Evolutionary conservation across 805 yeast genomes (phyloP).

Genomic region (Hanseniaspora taiwanica): DNA sequence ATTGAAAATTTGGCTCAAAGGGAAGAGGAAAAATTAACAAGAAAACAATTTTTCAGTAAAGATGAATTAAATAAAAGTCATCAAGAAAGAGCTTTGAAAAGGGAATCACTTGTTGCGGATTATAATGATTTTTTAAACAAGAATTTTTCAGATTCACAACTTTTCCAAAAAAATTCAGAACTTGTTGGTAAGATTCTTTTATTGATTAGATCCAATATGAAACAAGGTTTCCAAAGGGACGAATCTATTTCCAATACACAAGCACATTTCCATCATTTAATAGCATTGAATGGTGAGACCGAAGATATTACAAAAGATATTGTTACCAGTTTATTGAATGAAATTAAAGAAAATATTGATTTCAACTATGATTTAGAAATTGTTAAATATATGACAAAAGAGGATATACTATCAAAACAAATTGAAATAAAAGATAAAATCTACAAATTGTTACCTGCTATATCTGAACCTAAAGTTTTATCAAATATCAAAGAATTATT

Average conservation of each 20-base stretch:
- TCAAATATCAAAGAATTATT: conserved; percentile 1
- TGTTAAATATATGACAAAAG: conserved; percentile 22
- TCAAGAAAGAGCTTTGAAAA: conserved; percentile 22
- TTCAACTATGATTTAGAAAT: conserved; percentile 28
- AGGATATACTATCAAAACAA: conserved; percentile 17
- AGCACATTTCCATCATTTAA: conserved; percentile 32
- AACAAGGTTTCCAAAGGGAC: conserved; percentile 40
- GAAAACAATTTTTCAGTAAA: conserved; percentile 51
- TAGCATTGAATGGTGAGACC: conserved; percentile 24
- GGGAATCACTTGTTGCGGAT: conserved; percentile 20
- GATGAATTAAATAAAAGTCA: conserved; percentile 33
- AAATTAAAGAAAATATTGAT: conserved; percentile 29
- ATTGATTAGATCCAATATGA: conserved; percentile 38
- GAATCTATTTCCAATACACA: conserved; percentile 53
- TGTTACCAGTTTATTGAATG: conserved; percentile 18
- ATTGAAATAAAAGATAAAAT: conserved; percentile 9
- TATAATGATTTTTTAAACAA: neutral
- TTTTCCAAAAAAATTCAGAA: neutral
- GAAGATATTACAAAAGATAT: neutral
- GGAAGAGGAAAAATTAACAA: conserved; percentile 49
- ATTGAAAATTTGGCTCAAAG: conserved; percentile 30
- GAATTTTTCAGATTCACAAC: neutral
- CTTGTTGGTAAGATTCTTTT: conserved; percentile 21
- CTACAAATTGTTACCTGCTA: conserved; percentile 5
- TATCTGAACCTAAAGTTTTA: conserved; percentile 1